Evolutionary conservation across 148 eudicot genomes (phyloP).

Genomic region (Persicaria maculosa): DNA sequence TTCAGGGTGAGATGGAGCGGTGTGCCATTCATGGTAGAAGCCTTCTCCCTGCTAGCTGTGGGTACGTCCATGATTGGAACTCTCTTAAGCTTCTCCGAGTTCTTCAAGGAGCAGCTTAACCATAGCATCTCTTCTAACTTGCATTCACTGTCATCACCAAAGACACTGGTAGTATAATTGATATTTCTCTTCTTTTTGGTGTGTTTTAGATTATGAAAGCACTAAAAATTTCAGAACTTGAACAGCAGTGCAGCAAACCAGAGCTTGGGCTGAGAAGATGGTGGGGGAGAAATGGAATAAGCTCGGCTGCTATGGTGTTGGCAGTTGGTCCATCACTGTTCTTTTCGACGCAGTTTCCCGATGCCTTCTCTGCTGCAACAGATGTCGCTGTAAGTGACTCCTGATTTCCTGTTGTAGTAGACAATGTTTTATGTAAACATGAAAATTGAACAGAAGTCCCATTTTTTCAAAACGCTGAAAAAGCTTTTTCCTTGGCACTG

Average conservation of each 20-base stretch:
- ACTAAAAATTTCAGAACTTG: neutral
- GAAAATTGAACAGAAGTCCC: neutral
- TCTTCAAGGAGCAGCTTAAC: slow-evolving; percentile 48
- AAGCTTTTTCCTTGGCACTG: neutral
- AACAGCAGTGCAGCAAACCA: neutral
- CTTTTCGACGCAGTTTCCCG: slow-evolving; percentile 41
- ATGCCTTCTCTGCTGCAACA: slow-evolving; percentile 56
- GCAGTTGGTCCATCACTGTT: slow-evolving; percentile 45
- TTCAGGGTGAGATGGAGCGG: slow-evolving; percentile 41
- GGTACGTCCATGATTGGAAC: slow-evolving; percentile 60
- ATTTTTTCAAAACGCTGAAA: neutral
- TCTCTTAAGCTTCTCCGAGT: slow-evolving; percentile 47
- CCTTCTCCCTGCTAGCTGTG: slow-evolving; percentile 54
- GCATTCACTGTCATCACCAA: neutral
- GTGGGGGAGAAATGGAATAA: slow-evolving; percentile 32
- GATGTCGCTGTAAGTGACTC: slow-evolving; percentile 42
- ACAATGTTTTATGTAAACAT: neutral
- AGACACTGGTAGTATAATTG: neutral
- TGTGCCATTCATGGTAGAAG: slow-evolving; percentile 23
- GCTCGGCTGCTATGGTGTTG: slow-evolving; percentile 36
- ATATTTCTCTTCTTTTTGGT: too few species aligned
- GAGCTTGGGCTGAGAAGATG: neutral
- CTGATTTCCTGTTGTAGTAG: neutral
- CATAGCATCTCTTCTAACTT: slow-evolving; percentile 13
- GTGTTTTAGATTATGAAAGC: neutral